Evolutionary conservation across 352 stramenopile species (phyloP).

Genomic region (Phytophthora quininea): DNA sequence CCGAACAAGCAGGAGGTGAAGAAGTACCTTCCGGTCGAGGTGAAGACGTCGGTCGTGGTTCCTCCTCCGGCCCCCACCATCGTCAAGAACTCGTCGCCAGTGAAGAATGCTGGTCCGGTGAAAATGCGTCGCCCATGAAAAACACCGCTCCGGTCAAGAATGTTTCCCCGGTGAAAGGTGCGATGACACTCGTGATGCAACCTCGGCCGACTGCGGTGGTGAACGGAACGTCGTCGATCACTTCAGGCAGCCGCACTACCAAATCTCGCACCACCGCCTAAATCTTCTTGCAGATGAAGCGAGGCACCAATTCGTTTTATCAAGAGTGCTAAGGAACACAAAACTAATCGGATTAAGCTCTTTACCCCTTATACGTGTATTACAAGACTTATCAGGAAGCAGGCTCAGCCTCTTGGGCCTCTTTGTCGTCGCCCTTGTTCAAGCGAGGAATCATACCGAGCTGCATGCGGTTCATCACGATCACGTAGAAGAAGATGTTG

Average conservation of each 20-base stretch:
- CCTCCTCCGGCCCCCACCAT: constrained; percentile 15
- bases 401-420: constrained; percentile 11
- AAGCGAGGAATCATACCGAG: constrained; percentile 31
- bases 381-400: constrained; percentile 4
- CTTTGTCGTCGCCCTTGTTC: constrained; percentile 7
- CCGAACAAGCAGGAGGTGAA: constrained; percentile 5
- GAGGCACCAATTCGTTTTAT: no score
- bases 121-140: constrained; percentile 1
- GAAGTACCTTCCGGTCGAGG: constrained; percentile 18
- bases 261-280: background rate
- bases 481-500: constrained; percentile 36
- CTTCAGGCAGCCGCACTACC: background rate
- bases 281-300: no score
- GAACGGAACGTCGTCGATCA: background rate
- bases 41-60: constrained; percentile 1
- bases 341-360: no score
- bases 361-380: no score
- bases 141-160: background rate
- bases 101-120: no score
- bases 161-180: background rate
- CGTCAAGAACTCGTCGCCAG: constrained; percentile 8
- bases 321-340: no score
- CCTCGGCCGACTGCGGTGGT: constrained; percentile 12
- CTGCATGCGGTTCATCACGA: constrained; percentile 44
- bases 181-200: background rate